Conservation (phyloP, 208 protist species). For the Herpetomonas samuelpessoai region DNA sequence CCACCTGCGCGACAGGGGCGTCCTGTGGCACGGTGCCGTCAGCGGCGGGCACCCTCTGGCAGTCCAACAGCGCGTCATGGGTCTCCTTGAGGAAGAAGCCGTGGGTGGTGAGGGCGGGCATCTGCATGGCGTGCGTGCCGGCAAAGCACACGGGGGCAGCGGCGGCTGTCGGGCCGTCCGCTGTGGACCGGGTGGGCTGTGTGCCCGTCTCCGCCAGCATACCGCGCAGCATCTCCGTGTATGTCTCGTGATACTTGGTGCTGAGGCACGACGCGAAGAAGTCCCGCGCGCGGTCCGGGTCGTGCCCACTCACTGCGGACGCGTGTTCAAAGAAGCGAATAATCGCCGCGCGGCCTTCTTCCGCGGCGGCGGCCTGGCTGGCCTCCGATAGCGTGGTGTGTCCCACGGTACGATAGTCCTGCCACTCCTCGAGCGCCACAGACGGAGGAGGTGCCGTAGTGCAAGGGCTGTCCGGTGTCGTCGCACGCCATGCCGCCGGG, state of each 20-base stretch:
- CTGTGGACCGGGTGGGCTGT: background rate
- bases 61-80: conserved; percentile 44
- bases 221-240: conserved; percentile 22
- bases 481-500: conserved; percentile 19
- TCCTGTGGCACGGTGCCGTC: conserved; percentile 12
- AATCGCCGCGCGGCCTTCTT: conserved; percentile 34
- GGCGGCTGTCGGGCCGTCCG: background rate
- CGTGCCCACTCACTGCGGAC: conserved; percentile 23
- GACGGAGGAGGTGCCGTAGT: conserved; percentile 15
- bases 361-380: conserved; percentile 7
- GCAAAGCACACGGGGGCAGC: conserved; percentile 25
- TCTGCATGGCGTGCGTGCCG: conserved; percentile 10
- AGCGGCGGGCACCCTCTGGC: conserved; percentile 28
- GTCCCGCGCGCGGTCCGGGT: conserved; percentile 7
- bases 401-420: conserved; percentile 20
- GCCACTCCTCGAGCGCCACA: conserved; percentile 46
- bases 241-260: conserved; percentile 46
- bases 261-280: conserved; percentile 51
- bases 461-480: background rate
- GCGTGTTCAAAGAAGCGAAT: conserved; percentile 51
- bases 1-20: conserved; percentile 29
- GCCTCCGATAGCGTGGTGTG: conserved; percentile 23
- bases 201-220: conserved; percentile 18
- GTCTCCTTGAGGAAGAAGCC: conserved; percentile 41
- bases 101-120: conserved; percentile 11